Base-by-base conservation (phyloP, 2,329 filamentous ascomycete genomes). In the Eurotiales sp. region DNA sequence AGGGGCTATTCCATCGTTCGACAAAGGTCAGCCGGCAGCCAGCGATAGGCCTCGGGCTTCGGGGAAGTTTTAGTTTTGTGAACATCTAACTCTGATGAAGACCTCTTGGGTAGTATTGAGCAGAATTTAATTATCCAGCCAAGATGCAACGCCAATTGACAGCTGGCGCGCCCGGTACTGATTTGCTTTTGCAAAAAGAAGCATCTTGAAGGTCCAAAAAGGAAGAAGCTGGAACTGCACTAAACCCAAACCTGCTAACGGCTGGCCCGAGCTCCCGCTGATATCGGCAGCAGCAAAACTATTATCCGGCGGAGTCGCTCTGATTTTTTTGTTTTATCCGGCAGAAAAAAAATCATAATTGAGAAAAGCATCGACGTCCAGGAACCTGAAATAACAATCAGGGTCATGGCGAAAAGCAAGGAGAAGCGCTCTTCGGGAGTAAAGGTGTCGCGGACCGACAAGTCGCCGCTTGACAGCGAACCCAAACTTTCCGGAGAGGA, bases 381-480 rank as follows among this genome's bases (percentile, higher is more conserved):
- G 3, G 34, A n/a, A 3, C 17, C 15, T 37, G 34, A 21, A 4
- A 2, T 4, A 59, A 61, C 55, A 56, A 56, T 45, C 45, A 59
- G 58, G 51, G 51, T 52, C 53, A 73, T 72, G 70, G 67, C 60
- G 47, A 71, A 71, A 59, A 62, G 58, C 54, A 72, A 72, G 59
- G 64, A 56, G 46, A 71, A 67, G 56, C 59, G 57, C 56, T 61
- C 65, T 34, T 61, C 64, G 15, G 61, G 61, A 43, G 63, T 59
- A 27, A 58, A 59, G 22, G 46, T 54, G 19, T 40, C 40, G 40
- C 36, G 53, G 19, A 39, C 55, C 4, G 57, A 61, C 30, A 56
- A 49, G 17, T 50, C 53, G 12, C 57, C 49, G 39, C 32, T 56
- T 12, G 32, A 55, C 40, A 60, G 59, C 30, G 56, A 59, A 19